These are phyloP conservation scores for Calocybe indica DNA, from an alignment of 768 basidiomycete species.

Conservation along the genomic window DNA sequence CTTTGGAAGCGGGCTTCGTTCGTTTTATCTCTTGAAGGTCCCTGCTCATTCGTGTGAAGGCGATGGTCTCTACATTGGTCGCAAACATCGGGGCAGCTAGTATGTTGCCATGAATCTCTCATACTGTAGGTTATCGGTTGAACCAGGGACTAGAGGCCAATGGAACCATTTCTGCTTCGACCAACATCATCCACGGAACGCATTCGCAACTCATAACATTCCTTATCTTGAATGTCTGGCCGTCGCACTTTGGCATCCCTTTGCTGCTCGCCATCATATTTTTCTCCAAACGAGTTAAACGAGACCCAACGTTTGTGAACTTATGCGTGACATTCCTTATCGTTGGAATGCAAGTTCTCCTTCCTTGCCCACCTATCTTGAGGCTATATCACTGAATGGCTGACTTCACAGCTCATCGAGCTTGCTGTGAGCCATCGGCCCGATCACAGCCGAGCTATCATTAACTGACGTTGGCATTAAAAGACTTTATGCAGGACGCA, in stretches of 20 bases:
- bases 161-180: slow-evolving; percentile 7
- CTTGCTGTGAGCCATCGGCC: slow-evolving; percentile 21
- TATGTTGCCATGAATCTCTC: no score
- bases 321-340: slow-evolving; percentile 40
- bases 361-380: background rate
- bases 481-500: slow-evolving; percentile 36
- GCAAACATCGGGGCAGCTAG: no score
- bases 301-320: slow-evolving; percentile 42
- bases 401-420: slow-evolving; percentile 27
- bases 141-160: background rate
- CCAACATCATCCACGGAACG: slow-evolving; percentile 37
- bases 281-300: slow-evolving; percentile 33
- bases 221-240: slow-evolving; percentile 42
- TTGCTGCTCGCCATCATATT: slow-evolving; percentile 33
- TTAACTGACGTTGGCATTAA: background rate
- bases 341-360: slow-evolving; percentile 32
- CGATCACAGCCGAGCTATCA: no score
- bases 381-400: background rate
- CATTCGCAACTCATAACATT: slow-evolving; percentile 33
- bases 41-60: background rate
- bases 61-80: no score
- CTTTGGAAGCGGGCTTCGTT: slow-evolving; percentile 2
- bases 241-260: slow-evolving; percentile 44
- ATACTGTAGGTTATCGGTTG: no score
- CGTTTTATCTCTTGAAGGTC: background rate